Conservation (phyloP, 2,329 filamentous ascomycete genomes). For the Talaromyces sp. region DNA sequence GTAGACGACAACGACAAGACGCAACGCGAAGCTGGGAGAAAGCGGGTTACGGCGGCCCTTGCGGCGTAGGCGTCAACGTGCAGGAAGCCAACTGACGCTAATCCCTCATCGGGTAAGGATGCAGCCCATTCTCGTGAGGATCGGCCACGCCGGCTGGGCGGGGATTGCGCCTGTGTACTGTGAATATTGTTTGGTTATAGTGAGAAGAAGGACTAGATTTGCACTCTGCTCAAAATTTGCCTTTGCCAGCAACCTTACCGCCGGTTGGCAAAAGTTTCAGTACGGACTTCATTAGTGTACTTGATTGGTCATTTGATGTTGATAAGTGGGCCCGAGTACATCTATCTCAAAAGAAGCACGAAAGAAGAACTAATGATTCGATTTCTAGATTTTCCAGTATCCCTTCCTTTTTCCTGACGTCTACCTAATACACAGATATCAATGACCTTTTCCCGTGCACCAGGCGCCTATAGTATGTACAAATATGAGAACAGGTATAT, state of each 20-base stretch:
- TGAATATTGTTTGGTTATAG: background rate
- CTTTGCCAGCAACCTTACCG: background rate
- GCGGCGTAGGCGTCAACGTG: background rate
- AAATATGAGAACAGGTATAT: background rate
- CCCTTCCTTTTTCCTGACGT: background rate
- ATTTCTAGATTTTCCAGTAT: background rate
- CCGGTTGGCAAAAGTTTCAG: background rate
- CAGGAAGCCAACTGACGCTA: conserved; percentile 6
- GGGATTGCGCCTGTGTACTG: background rate
- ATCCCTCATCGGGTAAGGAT: conserved; percentile 5
- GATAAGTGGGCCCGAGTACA: background rate
- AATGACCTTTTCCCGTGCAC: background rate
- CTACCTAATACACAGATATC: background rate
- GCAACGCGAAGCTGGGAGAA: background rate
- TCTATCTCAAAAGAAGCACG: background rate
- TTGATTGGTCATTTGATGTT: background rate
- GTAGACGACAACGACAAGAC: background rate
- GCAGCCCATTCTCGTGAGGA: background rate
- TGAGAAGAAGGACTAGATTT: background rate
- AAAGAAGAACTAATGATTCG: background rate
- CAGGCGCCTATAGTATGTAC: conserved; percentile 2
- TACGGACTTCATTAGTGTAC: background rate
- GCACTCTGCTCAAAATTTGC: background rate
- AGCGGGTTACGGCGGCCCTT: background rate
- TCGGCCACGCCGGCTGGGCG: background rate